These are phyloP conservation scores for Hygrophila difformis DNA, from an alignment of 257 asterid species.

Conservation along the genomic window DNA sequence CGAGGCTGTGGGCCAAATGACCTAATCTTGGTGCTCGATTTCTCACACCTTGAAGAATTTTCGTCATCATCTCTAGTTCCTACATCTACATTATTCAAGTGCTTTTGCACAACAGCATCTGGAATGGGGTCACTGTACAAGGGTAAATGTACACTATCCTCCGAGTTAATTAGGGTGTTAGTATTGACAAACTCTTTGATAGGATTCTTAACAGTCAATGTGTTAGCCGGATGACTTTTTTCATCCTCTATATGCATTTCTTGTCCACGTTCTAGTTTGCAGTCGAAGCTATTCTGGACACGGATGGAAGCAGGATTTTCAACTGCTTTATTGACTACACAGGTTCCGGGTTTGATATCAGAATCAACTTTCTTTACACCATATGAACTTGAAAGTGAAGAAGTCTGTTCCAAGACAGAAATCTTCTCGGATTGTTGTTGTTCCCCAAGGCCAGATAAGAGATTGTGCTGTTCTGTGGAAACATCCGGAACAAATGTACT, in stretches of 20 bases:
- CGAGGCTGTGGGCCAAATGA: conserved; percentile 38
- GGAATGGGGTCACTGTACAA: conserved; percentile 45
- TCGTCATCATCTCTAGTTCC: conserved; percentile 76
- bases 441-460: conserved; percentile 20
- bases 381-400: conserved; percentile 25
- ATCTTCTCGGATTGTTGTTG: conserved; percentile 23
- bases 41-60: conserved; percentile 49
- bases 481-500: conserved; percentile 33
- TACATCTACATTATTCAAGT: conserved; percentile 48
- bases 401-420: conserved; percentile 28
- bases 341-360: conserved; percentile 32
- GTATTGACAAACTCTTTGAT: conserved; percentile 31
- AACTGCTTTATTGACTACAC: conserved; percentile 17
- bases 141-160: conserved; percentile 55
- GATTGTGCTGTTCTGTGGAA: conserved; percentile 18
- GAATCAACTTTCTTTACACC: conserved; percentile 25
- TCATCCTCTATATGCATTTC: conserved; percentile 22
- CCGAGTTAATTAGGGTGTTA: conserved; percentile 36
- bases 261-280: conserved; percentile 15
- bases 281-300: conserved; percentile 15
- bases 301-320: conserved; percentile 10
- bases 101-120: conserved; percentile 39
- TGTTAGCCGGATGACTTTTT: conserved; percentile 23
- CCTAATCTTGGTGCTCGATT: conserved; percentile 42
- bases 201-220: conserved; percentile 35